Percentiles rank a stretch among this genome's conserved stretches.
phyloP scores from a whole-genome alignment of 495 filamentous ascomycete genomes.

The Hyaloscypha hepaticicola region DNA sequence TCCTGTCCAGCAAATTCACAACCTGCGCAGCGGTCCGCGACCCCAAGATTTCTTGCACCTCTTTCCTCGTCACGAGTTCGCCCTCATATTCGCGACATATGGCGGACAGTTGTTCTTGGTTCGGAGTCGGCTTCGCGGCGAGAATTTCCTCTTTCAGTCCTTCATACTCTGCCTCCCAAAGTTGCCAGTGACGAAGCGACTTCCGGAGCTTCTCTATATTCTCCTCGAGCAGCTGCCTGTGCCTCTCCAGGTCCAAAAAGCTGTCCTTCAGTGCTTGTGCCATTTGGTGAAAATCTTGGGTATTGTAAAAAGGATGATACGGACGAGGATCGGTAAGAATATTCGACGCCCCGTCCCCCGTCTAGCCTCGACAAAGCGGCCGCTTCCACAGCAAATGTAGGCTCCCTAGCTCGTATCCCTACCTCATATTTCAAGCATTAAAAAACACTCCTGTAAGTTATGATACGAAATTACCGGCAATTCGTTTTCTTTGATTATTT shows the following conservation, averaged over 20 bases:
- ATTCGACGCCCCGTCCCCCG: too few relatives aligned
- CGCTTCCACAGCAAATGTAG: too few relatives aligned
- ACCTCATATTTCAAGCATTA: too few relatives aligned
- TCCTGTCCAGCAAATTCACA: conserved; percentile 65
- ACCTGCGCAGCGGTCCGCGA: conserved; percentile 53
- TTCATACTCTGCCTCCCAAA: conserved; percentile 89
- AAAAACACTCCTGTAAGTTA: too few relatives aligned
- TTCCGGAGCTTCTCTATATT: conserved; percentile 72
- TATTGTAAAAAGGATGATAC: too few relatives aligned
- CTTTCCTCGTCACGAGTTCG: conserved; percentile 47
- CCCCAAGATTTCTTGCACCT: conserved; percentile 65
- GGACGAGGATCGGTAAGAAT: too few relatives aligned
- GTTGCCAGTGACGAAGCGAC: conserved; percentile 82
- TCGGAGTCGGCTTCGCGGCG: conserved; percentile 47
- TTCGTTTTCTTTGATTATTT: too few relatives aligned
- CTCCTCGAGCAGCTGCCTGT: conserved; percentile 70
- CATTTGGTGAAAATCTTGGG: conserved; percentile 16
- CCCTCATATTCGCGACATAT: conserved; percentile 43
- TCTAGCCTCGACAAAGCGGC: too few relatives aligned
- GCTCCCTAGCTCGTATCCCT: too few relatives aligned
- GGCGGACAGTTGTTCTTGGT: conserved; percentile 50
- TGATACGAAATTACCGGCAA: too few relatives aligned
- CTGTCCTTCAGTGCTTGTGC: conserved; percentile 39
- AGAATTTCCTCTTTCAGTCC: conserved; percentile 76
- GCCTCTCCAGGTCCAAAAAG: conserved; percentile 64